Conservation (phyloP, 1,139 yeast genomes). For the Magnusiomyces ingens region DNA sequence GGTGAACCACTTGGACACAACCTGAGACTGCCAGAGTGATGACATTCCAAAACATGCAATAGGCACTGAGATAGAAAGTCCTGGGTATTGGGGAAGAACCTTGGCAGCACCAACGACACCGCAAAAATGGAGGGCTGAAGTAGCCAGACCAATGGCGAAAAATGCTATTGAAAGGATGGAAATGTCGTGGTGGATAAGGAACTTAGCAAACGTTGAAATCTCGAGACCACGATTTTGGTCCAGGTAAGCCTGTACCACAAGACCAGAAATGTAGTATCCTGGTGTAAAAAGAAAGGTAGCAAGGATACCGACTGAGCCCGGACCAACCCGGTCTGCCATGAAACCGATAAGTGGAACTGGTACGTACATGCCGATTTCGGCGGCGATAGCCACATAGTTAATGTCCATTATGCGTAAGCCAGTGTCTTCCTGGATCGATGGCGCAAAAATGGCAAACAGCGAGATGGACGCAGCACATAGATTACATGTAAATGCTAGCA, state of each 20-base stretch:
- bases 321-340: conserved; percentile 79
- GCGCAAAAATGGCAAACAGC: conserved; percentile 71
- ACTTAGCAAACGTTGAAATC: too few species aligned
- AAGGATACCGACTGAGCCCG: conserved; percentile 60
- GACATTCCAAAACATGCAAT: conserved; percentile 83
- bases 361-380: conserved; percentile 77
- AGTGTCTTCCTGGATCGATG: conserved; percentile 52
- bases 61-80: conserved; percentile 81
- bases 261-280: conserved; percentile 53
- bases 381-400: conserved; percentile 68
- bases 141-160: conserved; percentile 68
- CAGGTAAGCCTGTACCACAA: conserved; percentile 15
- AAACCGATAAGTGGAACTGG: conserved; percentile 80
- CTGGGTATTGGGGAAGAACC: conserved; percentile 64
- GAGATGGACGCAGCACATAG: conserved; percentile 76
- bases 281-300: conserved; percentile 65
- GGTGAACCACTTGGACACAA: conserved; percentile 35
- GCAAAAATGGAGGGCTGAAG: conserved; percentile 73
- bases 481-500: conserved; percentile 37
- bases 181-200: background rate
- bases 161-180: conserved; percentile 29
- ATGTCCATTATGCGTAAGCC: conserved; percentile 64
- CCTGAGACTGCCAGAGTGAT: conserved; percentile 47
- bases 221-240: conserved; percentile 6
- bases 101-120: conserved; percentile 79